Percentiles rank a stretch among this genome's conserved stretches.
Conservation (phyloP, 2,329 filamentous ascomycete genomes). For the Nemania bipapillata region DNA sequence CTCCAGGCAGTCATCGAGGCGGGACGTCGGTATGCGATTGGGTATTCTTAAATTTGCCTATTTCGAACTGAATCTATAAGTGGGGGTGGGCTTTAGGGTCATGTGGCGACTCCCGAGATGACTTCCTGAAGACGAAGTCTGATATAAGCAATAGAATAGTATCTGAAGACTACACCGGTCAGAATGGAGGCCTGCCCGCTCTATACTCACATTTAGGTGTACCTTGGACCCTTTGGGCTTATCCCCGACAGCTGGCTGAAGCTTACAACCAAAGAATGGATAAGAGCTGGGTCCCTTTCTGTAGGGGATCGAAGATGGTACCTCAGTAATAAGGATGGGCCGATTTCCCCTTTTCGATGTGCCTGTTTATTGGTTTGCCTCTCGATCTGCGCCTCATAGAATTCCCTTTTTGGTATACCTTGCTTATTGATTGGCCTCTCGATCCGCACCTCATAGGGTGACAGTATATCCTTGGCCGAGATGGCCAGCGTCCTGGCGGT, state of each 20-base stretch:
- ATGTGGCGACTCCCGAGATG: background rate
- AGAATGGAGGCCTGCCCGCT: background rate
- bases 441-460: no score
- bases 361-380: background rate
- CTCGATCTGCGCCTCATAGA: background rate
- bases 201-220: background rate
- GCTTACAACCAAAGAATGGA: background rate
- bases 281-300: background rate
- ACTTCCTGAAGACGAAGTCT: background rate
- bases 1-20: no score
- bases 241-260: background rate
- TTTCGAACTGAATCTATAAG: no score
- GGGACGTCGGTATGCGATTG: no score
- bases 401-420: no score
- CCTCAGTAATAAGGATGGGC: background rate
- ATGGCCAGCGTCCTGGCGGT: background rate
- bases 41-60: no score
- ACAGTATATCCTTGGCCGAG: constrained; percentile 5
- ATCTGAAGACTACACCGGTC: background rate
- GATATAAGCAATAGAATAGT: constrained; percentile 12
- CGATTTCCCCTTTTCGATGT: background rate
- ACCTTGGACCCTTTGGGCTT: background rate
- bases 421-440: no score
- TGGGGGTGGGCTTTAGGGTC: background rate
- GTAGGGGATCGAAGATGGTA: background rate